A percentile compares a stretch with the other conserved stretches of the same genome.
Evolutionary conservation across 225 moss, liverwort and hornwort genomes (phyloP).

Genomic region (Asterella californica): DNA sequence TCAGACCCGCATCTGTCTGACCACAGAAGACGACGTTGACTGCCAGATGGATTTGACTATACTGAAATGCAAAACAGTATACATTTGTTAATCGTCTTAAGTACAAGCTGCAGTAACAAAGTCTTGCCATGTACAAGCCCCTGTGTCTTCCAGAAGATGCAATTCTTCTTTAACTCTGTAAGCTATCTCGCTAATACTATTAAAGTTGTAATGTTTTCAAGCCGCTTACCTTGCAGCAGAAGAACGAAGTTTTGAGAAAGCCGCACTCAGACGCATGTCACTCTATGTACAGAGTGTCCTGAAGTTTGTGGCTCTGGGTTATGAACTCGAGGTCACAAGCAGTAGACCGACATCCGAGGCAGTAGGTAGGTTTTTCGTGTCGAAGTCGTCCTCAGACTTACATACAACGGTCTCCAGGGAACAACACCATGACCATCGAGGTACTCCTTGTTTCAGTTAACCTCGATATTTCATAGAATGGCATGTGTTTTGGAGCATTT

Average conservation of each 20-base stretch:
- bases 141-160: neutral
- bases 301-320: neutral
- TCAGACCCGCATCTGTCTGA: neutral
- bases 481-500: neutral
- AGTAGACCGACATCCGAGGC: neutral
- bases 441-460: neutral
- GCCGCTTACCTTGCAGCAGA: neutral
- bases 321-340: neutral
- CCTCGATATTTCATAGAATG: neutral
- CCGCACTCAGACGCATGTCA: neutral
- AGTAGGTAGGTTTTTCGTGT: neutral
- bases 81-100: neutral
- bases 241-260: neutral
- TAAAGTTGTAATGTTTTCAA: neutral
- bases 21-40: neutral
- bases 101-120: neutral
- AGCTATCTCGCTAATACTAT: neutral
- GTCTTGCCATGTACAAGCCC: neutral
- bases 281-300: neutral
- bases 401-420: neutral
- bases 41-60: neutral
- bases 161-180: neutral
- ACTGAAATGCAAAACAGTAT: neutral
- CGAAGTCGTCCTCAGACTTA: neutral
- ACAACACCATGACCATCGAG: neutral